phyloP scores from a whole-genome alignment of 345 rosid species.

The Moricandia moricandioides region DNA sequence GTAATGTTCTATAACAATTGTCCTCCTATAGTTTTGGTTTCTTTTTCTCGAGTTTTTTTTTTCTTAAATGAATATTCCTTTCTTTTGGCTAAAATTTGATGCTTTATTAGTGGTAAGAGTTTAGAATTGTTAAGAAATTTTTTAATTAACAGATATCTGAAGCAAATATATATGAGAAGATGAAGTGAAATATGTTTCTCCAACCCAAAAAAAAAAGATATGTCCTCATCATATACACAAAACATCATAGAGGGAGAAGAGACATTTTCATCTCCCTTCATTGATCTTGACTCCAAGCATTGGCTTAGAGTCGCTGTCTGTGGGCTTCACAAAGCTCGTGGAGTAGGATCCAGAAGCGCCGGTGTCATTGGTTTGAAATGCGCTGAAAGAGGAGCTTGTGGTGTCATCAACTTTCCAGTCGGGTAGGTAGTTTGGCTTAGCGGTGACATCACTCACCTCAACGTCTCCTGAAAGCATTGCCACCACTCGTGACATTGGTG shows the following conservation, averaged over 20 bases:
- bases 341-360: conserved; percentile 10
- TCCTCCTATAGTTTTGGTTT: too few species aligned
- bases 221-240: not conserved
- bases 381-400: conserved; percentile 36
- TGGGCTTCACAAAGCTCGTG: conserved; percentile 18
- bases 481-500: conserved; percentile 63
- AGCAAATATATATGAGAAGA: too few species aligned
- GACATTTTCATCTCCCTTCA: conserved; percentile 22
- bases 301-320: not conserved
- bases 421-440: conserved; percentile 52
- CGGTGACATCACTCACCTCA: conserved; percentile 44
- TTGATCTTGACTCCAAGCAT: conserved; percentile 30
- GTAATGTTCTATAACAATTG: too few species aligned
- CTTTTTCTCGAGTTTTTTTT: too few species aligned
- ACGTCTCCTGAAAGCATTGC: conserved; percentile 67
- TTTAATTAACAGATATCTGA: too few species aligned
- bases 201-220: not conserved
- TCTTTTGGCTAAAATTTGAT: too few species aligned
- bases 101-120: too few species aligned
- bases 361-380: not conserved
- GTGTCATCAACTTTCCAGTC: conserved; percentile 50
- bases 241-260: not conserved
- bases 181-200: not conserved
- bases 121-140: too few species aligned
- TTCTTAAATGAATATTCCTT: too few species aligned